Evolutionary conservation across 2,329 filamentous ascomycete genomes (phyloP).

Genomic region (Chaetomiaceae sp.): DNA sequence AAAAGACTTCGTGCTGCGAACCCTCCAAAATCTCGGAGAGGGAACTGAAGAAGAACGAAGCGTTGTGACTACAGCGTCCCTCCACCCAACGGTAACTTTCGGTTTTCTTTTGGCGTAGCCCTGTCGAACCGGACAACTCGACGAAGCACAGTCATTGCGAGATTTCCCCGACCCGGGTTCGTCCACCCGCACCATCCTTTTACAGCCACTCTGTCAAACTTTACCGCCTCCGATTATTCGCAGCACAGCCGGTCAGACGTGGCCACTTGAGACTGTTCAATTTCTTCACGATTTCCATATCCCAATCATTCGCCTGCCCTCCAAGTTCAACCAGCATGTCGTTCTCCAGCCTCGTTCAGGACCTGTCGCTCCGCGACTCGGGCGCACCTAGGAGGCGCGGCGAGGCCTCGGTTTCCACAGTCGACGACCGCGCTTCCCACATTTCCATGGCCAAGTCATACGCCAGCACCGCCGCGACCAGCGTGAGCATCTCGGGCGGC

Average conservation of each 20-base stretch:
- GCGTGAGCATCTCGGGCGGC: constrained; percentile 64
- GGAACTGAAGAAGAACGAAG: no score
- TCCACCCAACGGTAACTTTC: no score
- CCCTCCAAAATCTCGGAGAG: no score
- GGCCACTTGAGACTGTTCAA: not conserved
- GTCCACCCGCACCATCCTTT: not conserved
- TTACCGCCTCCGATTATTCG: not conserved
- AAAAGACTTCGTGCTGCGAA: no score
- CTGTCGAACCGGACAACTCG: no score
- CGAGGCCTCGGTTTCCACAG: constrained; percentile 41
- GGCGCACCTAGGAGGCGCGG: constrained; percentile 42
- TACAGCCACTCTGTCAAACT: not conserved
- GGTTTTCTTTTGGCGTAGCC: no score
- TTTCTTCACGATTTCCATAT: not conserved
- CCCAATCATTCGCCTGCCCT: not conserved
- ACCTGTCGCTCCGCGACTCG: constrained; percentile 54
- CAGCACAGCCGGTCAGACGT: not conserved
- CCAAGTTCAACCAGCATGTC: constrained; percentile 43
- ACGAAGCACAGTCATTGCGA: not conserved
- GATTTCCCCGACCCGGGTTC: not conserved
- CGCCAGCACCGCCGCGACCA: constrained; percentile 59
- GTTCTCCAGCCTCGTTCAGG: constrained; percentile 62
- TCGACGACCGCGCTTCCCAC: constrained; percentile 56
- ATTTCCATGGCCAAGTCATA: constrained; percentile 60
- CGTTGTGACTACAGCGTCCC: no score